phyloP scores from a whole-genome alignment of 2,329 filamentous ascomycete genomes.

The Colletotrichum aenigma region DNA sequence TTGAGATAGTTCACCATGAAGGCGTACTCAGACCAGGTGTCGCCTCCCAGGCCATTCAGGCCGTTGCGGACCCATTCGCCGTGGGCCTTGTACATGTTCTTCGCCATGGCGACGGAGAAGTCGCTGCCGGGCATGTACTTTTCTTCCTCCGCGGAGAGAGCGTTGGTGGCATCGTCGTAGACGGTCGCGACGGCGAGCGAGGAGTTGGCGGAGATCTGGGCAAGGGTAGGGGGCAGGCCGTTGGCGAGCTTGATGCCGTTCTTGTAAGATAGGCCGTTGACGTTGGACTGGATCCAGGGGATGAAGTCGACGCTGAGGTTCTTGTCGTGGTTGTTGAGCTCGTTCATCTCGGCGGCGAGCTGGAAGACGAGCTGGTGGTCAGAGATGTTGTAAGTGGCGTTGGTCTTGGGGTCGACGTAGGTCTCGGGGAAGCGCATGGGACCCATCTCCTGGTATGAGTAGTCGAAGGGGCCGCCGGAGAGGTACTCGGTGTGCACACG shows the following conservation, averaged over 20 bases:
- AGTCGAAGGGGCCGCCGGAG: slow-evolving; percentile 61
- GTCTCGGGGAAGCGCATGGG: slow-evolving; percentile 68
- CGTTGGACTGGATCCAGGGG: slow-evolving; percentile 61
- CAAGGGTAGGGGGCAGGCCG: slow-evolving; percentile 56
- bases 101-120: slow-evolving; percentile 40
- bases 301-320: slow-evolving; percentile 64
- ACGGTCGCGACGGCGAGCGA: slow-evolving; percentile 36
- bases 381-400: slow-evolving; percentile 61
- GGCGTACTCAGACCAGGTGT: slow-evolving; percentile 68
- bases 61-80: slow-evolving; percentile 39
- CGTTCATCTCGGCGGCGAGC: slow-evolving; percentile 63
- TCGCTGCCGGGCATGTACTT: slow-evolving; percentile 37
- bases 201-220: slow-evolving; percentile 50
- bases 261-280: slow-evolving; percentile 58
- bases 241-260: slow-evolving; percentile 50
- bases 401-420: slow-evolving; percentile 53
- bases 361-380: slow-evolving; percentile 71
- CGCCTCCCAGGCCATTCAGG: slow-evolving; percentile 51
- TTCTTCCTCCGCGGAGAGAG: slow-evolving; percentile 39
- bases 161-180: slow-evolving; percentile 34
- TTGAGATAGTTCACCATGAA: slow-evolving; percentile 66
- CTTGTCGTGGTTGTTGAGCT: slow-evolving; percentile 56
- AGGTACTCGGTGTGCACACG: slow-evolving; percentile 69
- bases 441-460: slow-evolving; percentile 72
- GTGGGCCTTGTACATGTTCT: slow-evolving; percentile 50